These are phyloP conservation scores for Colletotrichum abscissum DNA, from an alignment of 2,329 filamentous ascomycete genomes.

Conservation along the genomic window DNA sequence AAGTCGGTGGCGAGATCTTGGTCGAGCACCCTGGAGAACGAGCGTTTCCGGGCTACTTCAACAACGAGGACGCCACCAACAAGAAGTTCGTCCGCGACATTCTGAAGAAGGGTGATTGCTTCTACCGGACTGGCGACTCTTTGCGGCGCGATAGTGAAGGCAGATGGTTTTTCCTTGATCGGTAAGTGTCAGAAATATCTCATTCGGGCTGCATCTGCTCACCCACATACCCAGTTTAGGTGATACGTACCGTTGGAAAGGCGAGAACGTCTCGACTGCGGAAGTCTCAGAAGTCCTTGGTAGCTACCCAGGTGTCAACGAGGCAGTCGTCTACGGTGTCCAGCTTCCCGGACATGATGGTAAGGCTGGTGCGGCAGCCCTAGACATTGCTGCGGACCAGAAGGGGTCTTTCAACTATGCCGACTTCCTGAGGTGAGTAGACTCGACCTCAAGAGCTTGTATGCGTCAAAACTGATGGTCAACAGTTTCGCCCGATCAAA, in stretches of 20 bases:
- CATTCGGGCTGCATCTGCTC: neutral
- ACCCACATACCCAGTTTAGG: conserved; percentile 59
- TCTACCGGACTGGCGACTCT: conserved; percentile 76
- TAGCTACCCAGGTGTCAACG: conserved; percentile 66
- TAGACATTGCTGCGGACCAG: conserved; percentile 64
- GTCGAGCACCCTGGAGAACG: conserved; percentile 68
- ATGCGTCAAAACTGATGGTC: neutral
- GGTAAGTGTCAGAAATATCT: conserved; percentile 29
- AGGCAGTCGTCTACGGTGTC: conserved; percentile 79
- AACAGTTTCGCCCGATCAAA: conserved; percentile 63
- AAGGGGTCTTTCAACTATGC: conserved; percentile 67
- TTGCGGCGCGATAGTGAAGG: conserved; percentile 71
- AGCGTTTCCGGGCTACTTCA: conserved; percentile 77
- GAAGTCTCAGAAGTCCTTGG: conserved; percentile 76
- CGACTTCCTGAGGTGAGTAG: conserved; percentile 62
- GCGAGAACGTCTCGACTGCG: conserved; percentile 74
- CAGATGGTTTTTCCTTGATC: conserved; percentile 76
- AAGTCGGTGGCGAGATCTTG: conserved; percentile 80
- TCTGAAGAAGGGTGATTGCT: conserved; percentile 74
- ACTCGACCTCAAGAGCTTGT: neutral
- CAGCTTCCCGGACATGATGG: conserved; percentile 74
- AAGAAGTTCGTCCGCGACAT: conserved; percentile 75
- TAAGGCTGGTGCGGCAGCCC: conserved; percentile 72
- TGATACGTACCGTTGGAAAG: conserved; percentile 82
- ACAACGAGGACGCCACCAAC: conserved; percentile 72